Conservation (phyloP, 306 rosid genomes). For the Astragalus membranaceus region DNA sequence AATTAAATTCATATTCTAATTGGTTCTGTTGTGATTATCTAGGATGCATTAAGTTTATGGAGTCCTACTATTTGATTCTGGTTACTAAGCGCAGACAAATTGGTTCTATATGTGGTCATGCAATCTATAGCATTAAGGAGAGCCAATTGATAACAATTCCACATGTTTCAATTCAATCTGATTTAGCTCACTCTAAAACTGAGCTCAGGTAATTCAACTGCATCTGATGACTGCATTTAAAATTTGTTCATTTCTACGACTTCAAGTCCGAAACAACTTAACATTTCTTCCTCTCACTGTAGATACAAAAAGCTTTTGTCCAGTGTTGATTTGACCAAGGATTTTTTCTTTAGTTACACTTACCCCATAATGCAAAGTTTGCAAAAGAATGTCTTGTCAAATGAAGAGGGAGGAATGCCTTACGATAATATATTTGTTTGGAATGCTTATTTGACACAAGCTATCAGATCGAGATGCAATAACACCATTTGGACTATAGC, state of each 20-base stretch:
- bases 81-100: slow-evolving; percentile 89
- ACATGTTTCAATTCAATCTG: slow-evolving; percentile 73
- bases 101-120: slow-evolving; percentile 86
- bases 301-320: slow-evolving; percentile 90
- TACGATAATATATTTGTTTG: slow-evolving; percentile 90
- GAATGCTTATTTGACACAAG: slow-evolving; percentile 84
- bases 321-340: slow-evolving; percentile 91
- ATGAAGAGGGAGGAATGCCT: slow-evolving; percentile 57
- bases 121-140: slow-evolving; percentile 75
- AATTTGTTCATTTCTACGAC: not conserved
- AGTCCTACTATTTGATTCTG: slow-evolving; percentile 82
- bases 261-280: not conserved
- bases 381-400: slow-evolving; percentile 64
- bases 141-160: slow-evolving; percentile 82
- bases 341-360: slow-evolving; percentile 90
- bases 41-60: slow-evolving; percentile 92
- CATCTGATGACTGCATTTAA: not conserved
- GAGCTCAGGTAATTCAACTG: slow-evolving; percentile 53
- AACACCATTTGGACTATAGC: slow-evolving; percentile 93
- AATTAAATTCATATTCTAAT: not conserved
- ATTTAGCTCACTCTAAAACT: slow-evolving; percentile 78
- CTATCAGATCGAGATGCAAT: slow-evolving; percentile 83
- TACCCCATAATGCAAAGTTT: slow-evolving; percentile 96
- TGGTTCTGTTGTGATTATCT: not conserved
- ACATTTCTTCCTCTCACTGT: slow-evolving; percentile 13